Base-by-base conservation (phyloP, 2,329 filamentous ascomycete species). In the Clarireedia homoeocarpa region DNA sequence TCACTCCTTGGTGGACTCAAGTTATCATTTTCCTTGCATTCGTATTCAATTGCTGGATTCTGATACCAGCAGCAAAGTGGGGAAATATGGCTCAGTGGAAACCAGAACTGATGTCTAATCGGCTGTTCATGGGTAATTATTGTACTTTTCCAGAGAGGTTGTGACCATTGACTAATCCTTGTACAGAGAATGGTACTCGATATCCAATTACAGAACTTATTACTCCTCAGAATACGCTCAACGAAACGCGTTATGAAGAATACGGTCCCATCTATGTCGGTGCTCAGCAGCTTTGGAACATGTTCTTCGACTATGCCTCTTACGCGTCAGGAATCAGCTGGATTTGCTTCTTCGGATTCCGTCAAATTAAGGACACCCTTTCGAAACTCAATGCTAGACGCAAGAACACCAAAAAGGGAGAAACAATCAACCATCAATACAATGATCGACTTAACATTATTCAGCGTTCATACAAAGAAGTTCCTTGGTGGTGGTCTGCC, bases 221-320 rank as follows among this genome's bases (percentile, higher is more conserved):
- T 15, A 73, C 70, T 2, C 55, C 69, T 1, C 59, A 72, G 27
- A 59, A 65, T 7, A 65, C 58, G 26, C 55, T 69, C 23, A 67
- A 69, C 56, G 59, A 75, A 59, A 76, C 75, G 1, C 72, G 71
- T 1, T 77, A 76, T 57, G 70, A 70, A 7, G 67, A 76, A 56
- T 71, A 78, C 36, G 81, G 81, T 0, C 77, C 77, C 2, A 71
- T 80, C n/a, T 82, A 81, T 59, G 76, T 82, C 53, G 78, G 81
- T 1, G 70, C 79, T 0, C 82, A 84, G 58, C 74, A 77, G 44
- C 72, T 82, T 3, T 84, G 81, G 81, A 67, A 69, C 4, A 79
- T 80, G 59, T 83, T 83, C 68, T 83, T 82, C 65, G 79, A 80
- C 64, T 84, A 83, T 55, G 79, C 81, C 5, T 77, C 79, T 7